Conservation (phyloP, 2,329 filamentous ascomycete species). For the Tolypocladium pustulatum region DNA sequence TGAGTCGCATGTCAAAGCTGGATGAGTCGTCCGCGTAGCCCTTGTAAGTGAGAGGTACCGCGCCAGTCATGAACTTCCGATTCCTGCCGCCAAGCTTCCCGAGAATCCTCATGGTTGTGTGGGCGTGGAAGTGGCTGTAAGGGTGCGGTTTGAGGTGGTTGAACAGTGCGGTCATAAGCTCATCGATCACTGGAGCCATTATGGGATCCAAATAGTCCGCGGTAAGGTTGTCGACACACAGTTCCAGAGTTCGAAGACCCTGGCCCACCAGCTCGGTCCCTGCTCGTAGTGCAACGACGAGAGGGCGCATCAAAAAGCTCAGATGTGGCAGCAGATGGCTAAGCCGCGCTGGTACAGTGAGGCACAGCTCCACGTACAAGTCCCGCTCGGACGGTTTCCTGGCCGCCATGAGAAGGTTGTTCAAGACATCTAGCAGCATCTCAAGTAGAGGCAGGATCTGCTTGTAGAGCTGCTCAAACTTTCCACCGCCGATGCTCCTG, state of each 20-base stretch:
- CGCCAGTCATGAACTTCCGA: conserved; percentile 86
- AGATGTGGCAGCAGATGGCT: conserved; percentile 93
- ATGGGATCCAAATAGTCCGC: conserved; percentile 97
- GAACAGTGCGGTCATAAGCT: conserved; percentile 95
- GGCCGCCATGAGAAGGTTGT: conserved; percentile 84
- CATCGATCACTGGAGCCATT: conserved; percentile 97
- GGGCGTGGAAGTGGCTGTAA: conserved; percentile 94
- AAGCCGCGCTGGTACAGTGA: conserved; percentile 88
- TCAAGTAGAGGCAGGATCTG: conserved; percentile 92
- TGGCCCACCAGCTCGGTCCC: conserved; percentile 92
- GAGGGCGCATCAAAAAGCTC: conserved; percentile 90
- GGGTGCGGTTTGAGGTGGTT: conserved; percentile 89
- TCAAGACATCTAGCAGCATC: conserved; percentile 95
- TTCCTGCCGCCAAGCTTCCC: conserved; percentile 95
- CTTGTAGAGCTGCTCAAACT: conserved; percentile 97
- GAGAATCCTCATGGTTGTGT: conserved; percentile 94
- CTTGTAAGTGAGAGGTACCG: conserved; percentile 73
- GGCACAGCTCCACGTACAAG: conserved; percentile 90
- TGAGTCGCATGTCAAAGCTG: conserved; percentile 79
- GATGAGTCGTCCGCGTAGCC: conserved; percentile 78
- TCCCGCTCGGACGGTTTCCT: conserved; percentile 85
- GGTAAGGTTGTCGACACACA: conserved; percentile 96
- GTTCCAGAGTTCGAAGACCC: conserved; percentile 81
- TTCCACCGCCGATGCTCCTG: conserved; percentile 88
- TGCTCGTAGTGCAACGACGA: conserved; percentile 89